These are phyloP conservation scores for Xylaria hypoxylon DNA, from an alignment of 2,329 filamentous ascomycete genomes.

Conservation along the genomic window DNA sequence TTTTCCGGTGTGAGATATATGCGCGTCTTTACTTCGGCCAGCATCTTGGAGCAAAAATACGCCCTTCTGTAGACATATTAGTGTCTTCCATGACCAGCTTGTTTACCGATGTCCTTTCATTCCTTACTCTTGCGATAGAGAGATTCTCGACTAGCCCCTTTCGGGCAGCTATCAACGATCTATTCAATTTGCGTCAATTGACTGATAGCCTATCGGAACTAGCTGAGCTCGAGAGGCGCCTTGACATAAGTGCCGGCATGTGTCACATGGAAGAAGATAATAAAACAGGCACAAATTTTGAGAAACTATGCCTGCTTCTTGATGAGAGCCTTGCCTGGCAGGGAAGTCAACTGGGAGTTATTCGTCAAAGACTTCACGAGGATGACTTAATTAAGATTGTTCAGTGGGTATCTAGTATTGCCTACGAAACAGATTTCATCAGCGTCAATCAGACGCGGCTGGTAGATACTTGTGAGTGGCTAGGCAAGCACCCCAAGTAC, in stretches of 20 bases:
- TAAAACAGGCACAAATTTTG: neutral
- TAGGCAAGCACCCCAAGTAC: conserved; percentile 9
- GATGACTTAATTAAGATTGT: conserved; percentile 14
- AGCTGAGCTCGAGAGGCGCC: conserved; percentile 10
- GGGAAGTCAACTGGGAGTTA: conserved; percentile 4
- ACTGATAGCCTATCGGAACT: conserved; percentile 4
- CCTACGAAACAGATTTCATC: conserved; percentile 15
- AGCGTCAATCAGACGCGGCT: neutral
- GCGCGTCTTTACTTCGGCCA: conserved; percentile 11
- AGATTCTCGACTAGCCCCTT: neutral
- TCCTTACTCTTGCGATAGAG: conserved; percentile 10
- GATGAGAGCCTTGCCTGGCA: conserved; percentile 7
- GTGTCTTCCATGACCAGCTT: conserved; percentile 10
- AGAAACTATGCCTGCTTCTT: conserved; percentile 2
- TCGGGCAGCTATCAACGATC: conserved; percentile 3
- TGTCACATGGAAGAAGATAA: conserved; percentile 8
- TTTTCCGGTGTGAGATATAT: conserved; percentile 16
- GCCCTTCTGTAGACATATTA: neutral
- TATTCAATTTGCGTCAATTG: conserved; percentile 8
- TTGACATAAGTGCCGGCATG: conserved; percentile 14
- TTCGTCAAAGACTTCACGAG: neutral
- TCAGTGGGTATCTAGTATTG: conserved; percentile 17
- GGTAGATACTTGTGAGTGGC: conserved; percentile 22
- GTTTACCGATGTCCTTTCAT: conserved; percentile 16
- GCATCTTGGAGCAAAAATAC: neutral